phyloP scores from a whole-genome alignment of 129 eudicot genomes.

The Sambucus nigra region DNA sequence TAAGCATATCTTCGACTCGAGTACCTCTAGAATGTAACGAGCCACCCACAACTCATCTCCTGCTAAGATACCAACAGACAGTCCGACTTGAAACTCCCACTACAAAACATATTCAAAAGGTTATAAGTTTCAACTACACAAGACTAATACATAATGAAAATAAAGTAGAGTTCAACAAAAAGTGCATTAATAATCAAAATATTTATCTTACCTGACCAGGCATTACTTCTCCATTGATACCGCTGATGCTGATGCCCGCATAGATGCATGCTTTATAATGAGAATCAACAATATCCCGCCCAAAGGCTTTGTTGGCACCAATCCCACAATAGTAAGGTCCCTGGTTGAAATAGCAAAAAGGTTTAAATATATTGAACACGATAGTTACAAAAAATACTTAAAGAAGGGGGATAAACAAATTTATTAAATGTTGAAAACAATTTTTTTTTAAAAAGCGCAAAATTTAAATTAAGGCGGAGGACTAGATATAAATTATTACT shows the following conservation, averaged over 20 bases:
- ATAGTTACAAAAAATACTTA: background rate
- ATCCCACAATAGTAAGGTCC: slow-evolving; percentile 92
- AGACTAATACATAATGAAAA: background rate
- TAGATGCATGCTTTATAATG: slow-evolving; percentile 87
- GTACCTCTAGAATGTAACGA: slow-evolving; percentile 94
- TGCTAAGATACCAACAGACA: slow-evolving; percentile 82
- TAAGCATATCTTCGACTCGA: background rate
- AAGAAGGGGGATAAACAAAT: background rate
- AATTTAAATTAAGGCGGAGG: too few relatives aligned
- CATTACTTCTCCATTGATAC: slow-evolving; percentile 94
- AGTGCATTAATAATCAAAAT: background rate
- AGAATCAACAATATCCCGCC: slow-evolving; percentile 78
- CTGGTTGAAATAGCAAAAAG: slow-evolving; percentile 24
- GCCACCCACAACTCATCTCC: slow-evolving; percentile 92
- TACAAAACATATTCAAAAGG: slow-evolving; percentile 8
- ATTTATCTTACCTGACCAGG: slow-evolving; percentile 64
- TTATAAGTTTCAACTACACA: background rate
- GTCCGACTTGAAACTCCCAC: slow-evolving; percentile 99
- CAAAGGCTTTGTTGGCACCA: slow-evolving; percentile 88
- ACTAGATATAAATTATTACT: too few relatives aligned
- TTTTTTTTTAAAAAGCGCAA: background rate
- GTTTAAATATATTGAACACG: background rate
- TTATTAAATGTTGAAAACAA: background rate
- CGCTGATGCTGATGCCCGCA: slow-evolving; percentile 80
- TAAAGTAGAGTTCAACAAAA: background rate